Evolutionary conservation across 768 basidiomycete genomes (phyloP).

Genomic region (Boletus rubroflammeus): DNA sequence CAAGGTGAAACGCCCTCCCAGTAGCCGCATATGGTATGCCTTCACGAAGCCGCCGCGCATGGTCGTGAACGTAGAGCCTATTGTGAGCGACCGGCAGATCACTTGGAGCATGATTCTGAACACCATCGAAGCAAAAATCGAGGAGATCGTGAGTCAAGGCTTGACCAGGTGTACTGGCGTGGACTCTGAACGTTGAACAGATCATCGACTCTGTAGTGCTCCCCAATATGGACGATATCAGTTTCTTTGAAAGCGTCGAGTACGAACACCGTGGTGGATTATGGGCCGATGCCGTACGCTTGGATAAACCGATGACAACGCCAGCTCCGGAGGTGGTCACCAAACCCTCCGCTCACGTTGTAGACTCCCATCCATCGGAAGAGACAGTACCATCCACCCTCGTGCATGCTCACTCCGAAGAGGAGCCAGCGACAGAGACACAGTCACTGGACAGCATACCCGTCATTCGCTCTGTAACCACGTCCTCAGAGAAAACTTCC

Average conservation of each 20-base stretch:
- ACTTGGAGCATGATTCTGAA: slow-evolving; percentile 91
- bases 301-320: slow-evolving; percentile 26
- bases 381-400: slow-evolving; percentile 20
- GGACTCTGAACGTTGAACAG: slow-evolving; percentile 76
- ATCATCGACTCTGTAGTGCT: slow-evolving; percentile 91
- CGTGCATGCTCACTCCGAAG: slow-evolving; percentile 30
- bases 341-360: slow-evolving; percentile 19
- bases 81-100: slow-evolving; percentile 91
- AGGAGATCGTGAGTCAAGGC: slow-evolving; percentile 68
- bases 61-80: slow-evolving; percentile 86
- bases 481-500: slow-evolving; percentile 22
- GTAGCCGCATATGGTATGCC: slow-evolving; percentile 89
- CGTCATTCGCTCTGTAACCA: slow-evolving; percentile 22
- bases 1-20: slow-evolving; percentile 91
- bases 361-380: slow-evolving; percentile 33
- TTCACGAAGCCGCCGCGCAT: slow-evolving; percentile 89
- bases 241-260: slow-evolving; percentile 80
- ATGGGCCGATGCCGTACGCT: slow-evolving; percentile 72
- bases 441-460: slow-evolving; percentile 23
- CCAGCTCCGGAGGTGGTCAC: slow-evolving; percentile 4
- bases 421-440: slow-evolving; percentile 23
- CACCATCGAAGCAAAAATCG: slow-evolving; percentile 84
- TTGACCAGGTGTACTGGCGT: not conserved
- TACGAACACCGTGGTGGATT: slow-evolving; percentile 81
- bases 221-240: slow-evolving; percentile 98